A percentile compares a stretch with the other conserved stretches of the same genome.
Conservation (phyloP, 345 rosid genomes). For the Odontarrhena argentea region DNA sequence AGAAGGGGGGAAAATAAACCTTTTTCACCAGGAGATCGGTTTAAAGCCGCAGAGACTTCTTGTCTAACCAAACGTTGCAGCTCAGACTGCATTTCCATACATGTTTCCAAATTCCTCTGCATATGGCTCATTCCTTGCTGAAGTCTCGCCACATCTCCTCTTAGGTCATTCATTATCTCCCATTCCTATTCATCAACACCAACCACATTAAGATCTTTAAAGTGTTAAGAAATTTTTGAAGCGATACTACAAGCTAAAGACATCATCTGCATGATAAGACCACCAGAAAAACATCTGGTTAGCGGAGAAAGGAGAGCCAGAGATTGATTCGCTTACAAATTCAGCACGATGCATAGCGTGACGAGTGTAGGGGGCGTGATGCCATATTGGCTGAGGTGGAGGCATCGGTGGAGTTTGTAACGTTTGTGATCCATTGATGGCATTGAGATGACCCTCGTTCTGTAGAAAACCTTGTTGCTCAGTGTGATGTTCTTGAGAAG, state of each 20-base stretch:
- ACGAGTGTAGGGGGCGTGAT: constrained; percentile 64
- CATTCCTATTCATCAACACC: constrained; percentile 51
- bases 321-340: constrained; percentile 49
- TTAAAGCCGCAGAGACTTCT: constrained; percentile 84
- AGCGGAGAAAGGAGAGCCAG: not conserved
- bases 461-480: constrained; percentile 69
- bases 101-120: constrained; percentile 84
- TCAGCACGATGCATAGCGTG: constrained; percentile 74
- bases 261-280: not conserved
- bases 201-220: constrained; percentile 21
- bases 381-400: constrained; percentile 72
- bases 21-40: constrained; percentile 57
- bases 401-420: constrained; percentile 67
- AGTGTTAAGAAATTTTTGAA: not conserved
- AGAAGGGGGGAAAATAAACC: constrained; percentile 34
- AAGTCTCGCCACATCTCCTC: constrained; percentile 72
- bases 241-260: not conserved
- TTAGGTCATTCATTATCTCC: constrained; percentile 73
- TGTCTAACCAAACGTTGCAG: constrained; percentile 73
- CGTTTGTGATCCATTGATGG: constrained; percentile 48
- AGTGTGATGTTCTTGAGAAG: constrained; percentile 63
- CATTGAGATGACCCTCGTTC: constrained; percentile 48
- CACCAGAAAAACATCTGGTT: not conserved
- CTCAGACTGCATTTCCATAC: constrained; percentile 89
- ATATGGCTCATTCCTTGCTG: constrained; percentile 86